These are phyloP conservation scores for Senecio squalidus DNA, from an alignment of 140 eudicot genomes.

Conservation along the genomic window DNA sequence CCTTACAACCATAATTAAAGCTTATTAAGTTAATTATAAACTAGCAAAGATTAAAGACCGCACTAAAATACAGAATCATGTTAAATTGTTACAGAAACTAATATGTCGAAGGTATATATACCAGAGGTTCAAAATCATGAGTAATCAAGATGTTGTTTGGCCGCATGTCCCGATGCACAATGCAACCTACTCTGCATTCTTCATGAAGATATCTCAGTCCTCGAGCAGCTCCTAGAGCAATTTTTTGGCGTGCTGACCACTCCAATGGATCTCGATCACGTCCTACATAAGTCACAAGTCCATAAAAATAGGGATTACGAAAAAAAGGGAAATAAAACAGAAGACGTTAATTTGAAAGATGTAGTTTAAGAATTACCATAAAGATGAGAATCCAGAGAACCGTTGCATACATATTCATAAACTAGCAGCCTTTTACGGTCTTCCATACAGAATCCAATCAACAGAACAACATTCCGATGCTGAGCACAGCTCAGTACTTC, in stretches of 20 bases:
- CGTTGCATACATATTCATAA: slow-evolving; percentile 89
- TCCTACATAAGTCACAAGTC: slow-evolving; percentile 38
- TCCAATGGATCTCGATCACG: slow-evolving; percentile 48
- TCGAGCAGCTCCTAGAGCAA: slow-evolving; percentile 87
- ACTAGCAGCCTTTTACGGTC: slow-evolving; percentile 81
- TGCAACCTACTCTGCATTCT: slow-evolving; percentile 96
- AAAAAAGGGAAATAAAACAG: not conserved
- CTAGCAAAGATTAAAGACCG: not conserved
- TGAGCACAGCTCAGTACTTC: slow-evolving; percentile 98
- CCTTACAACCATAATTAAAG: slow-evolving; percentile 49
- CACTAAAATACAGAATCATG: not conserved
- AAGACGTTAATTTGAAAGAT: not conserved
- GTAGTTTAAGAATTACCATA: slow-evolving; percentile 53
- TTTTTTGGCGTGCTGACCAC: slow-evolving; percentile 85
- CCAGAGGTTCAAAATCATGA: slow-evolving; percentile 94
- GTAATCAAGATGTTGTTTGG: slow-evolving; percentile 89
- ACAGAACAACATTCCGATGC: slow-evolving; percentile 91
- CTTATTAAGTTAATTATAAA: no score
- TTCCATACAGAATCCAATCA: slow-evolving; percentile 95
- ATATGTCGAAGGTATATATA: slow-evolving; percentile 20
- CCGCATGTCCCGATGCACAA: slow-evolving; percentile 96
- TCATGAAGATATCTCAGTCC: slow-evolving; percentile 91
- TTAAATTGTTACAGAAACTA: not conserved
- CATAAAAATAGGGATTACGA: not conserved
- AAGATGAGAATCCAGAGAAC: slow-evolving; percentile 89